Conservation (phyloP, 345 rosid genomes). For the Pistacia atlantica region DNA sequence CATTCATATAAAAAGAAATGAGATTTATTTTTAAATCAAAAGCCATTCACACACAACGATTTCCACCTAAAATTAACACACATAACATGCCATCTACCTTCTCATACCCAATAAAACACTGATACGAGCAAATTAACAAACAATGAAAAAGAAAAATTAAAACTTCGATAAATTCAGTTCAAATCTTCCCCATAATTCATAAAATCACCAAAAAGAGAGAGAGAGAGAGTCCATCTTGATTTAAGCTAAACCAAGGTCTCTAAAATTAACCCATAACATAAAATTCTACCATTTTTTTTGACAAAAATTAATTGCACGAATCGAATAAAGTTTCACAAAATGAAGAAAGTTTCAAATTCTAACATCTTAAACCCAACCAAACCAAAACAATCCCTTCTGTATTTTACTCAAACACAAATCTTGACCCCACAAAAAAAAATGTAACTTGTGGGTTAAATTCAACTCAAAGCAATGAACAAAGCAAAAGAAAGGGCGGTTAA, state of each 20-base stretch:
- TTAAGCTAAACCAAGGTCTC: too few relatives aligned
- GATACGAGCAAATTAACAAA: background rate
- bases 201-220: background rate
- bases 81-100: background rate
- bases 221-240: too few relatives aligned
- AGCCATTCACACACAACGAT: background rate
- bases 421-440: too few relatives aligned
- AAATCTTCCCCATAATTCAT: too few relatives aligned
- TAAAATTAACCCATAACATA: background rate
- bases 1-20: background rate
- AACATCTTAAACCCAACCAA: too few relatives aligned
- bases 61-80: background rate
- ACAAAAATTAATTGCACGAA: background rate
- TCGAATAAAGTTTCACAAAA: background rate
- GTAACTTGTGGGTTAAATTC: background rate
- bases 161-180: too few relatives aligned
- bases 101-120: background rate
- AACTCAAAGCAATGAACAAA: background rate
- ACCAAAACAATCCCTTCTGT: too few relatives aligned
- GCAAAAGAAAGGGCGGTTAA: background rate
- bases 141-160: background rate
- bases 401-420: too few relatives aligned
- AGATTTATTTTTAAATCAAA: background rate
- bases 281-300: too few relatives aligned
- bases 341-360: too few relatives aligned